Percentiles rank a stretch among this genome's conserved stretches.
phyloP scores from a whole-genome alignment of 169 alveolate species.

The Condylostoma magnum region DNA sequence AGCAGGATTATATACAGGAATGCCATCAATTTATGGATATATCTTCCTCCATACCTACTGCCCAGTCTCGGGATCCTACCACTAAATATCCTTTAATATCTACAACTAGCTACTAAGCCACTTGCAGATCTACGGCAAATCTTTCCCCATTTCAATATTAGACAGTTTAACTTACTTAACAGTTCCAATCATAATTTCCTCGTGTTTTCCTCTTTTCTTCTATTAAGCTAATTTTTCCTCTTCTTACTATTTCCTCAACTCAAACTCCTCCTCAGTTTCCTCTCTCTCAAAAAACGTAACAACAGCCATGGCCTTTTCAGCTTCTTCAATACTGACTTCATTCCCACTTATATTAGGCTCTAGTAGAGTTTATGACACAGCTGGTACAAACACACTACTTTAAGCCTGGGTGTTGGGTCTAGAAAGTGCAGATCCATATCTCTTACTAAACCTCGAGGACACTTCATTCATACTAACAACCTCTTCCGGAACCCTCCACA shows the following conservation, averaged over 20 bases:
- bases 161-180: slow-evolving; percentile 61
- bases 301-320: slow-evolving; percentile 33
- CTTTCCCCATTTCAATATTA: slow-evolving; percentile 62
- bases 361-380: slow-evolving; percentile 38
- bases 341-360: slow-evolving; percentile 33
- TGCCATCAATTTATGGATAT: slow-evolving; percentile 84
- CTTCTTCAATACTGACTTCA: slow-evolving; percentile 41
- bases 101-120: slow-evolving; percentile 82
- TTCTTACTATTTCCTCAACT: slow-evolving; percentile 66
- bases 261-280: slow-evolving; percentile 81
- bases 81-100: slow-evolving; percentile 74
- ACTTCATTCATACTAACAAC: slow-evolving; percentile 9
- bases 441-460: slow-evolving; percentile 19
- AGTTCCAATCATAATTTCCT: slow-evolving; percentile 39
- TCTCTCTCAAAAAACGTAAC: slow-evolving; percentile 62
- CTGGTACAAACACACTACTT: too few relatives aligned
- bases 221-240: slow-evolving; percentile 48
- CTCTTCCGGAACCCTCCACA: slow-evolving; percentile 19
- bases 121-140: slow-evolving; percentile 63
- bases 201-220: slow-evolving; percentile 49
- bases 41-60: slow-evolving; percentile 73
- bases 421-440: slow-evolving; percentile 31
- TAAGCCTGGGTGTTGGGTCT: slow-evolving; percentile 30
- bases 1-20: slow-evolving; percentile 73
- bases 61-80: slow-evolving; percentile 62